Conservation (phyloP, 2,329 filamentous ascomycete genomes). For the Echinosphaeria canescens region DNA sequence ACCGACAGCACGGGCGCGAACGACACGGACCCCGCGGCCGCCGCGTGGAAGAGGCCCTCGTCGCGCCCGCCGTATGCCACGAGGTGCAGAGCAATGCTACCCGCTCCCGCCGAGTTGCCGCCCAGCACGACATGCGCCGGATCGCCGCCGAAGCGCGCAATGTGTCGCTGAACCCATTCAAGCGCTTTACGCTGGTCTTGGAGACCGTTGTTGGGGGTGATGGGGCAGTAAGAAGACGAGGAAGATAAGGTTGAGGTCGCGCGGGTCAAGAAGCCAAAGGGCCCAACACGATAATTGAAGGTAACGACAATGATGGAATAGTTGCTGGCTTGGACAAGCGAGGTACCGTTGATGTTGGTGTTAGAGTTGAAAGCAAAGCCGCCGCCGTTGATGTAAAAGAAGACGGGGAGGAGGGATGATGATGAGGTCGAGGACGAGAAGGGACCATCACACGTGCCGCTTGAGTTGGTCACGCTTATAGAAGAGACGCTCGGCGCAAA, state of each 20-base stretch:
- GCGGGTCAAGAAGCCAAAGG: constrained; percentile 48
- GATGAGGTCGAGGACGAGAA: no score
- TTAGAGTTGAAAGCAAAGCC: constrained; percentile 28
- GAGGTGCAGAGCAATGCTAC: constrained; percentile 41
- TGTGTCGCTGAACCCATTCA: constrained; percentile 47
- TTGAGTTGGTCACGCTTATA: no score
- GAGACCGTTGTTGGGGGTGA: constrained; percentile 45
- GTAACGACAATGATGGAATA: constrained; percentile 45
- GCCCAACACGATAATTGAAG: constrained; percentile 58
- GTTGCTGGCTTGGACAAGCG: constrained; percentile 31
- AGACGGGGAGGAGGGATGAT: constrained; percentile 15
- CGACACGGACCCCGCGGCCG: constrained; percentile 25
- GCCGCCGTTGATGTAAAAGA: constrained; percentile 21
- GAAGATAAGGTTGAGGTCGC: no score
- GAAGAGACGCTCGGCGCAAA: constrained; percentile 33
- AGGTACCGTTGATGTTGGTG: constrained; percentile 30
- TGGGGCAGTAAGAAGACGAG: no score
- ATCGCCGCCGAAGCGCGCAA: constrained; percentile 30
- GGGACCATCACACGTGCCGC: no score
- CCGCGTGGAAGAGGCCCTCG: constrained; percentile 25
- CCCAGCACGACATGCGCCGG: constrained; percentile 33
- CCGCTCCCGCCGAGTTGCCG: constrained; percentile 47
- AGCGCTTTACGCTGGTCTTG: constrained; percentile 48
- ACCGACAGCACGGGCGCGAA: constrained; percentile 24
- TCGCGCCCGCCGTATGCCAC: constrained; percentile 27